phyloP scores from a whole-genome alignment of 164 flowering plant species.

The Cinnamomum micranthum region DNA sequence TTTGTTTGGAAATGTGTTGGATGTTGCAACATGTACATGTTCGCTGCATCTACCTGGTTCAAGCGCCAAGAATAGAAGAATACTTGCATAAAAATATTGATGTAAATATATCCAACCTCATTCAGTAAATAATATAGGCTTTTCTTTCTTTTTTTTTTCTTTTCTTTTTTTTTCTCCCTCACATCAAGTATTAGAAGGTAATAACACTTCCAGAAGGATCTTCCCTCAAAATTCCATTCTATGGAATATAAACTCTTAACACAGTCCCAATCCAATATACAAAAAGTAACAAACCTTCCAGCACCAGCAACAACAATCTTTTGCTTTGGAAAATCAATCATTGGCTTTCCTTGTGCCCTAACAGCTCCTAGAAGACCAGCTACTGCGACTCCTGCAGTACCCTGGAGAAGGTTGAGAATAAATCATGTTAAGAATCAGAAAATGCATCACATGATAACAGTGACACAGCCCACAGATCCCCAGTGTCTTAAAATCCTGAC shows the following conservation, averaged over 20 bases:
- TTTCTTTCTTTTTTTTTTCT: not conserved
- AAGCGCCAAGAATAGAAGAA: too few relatives aligned
- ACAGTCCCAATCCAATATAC: not conserved
- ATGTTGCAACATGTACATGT: too few relatives aligned
- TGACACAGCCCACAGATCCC: too few relatives aligned
- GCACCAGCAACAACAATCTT: constrained; percentile 99
- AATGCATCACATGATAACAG: too few relatives aligned
- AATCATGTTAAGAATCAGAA: too few relatives aligned
- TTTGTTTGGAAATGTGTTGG: too few relatives aligned
- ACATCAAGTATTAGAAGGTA: not conserved
- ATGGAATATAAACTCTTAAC: not conserved
- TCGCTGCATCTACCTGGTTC: too few relatives aligned
- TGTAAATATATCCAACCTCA: not conserved
- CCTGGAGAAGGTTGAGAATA: constrained; percentile 35
- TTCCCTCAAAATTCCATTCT: not conserved
- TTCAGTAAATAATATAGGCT: not conserved
- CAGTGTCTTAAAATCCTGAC: too few relatives aligned
- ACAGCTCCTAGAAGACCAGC: constrained; percentile 99
- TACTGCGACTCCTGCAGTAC: constrained; percentile 98
- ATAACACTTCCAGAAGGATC: too few relatives aligned
- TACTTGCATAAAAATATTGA: too few relatives aligned
- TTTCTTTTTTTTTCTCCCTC: too few relatives aligned
- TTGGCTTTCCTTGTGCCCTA: constrained; percentile 93
- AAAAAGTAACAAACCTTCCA: constrained; percentile 63
- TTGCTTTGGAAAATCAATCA: constrained; percentile 96